Evolutionary conservation across 2,329 filamentous ascomycete genomes (phyloP).

Genomic region (Talaromyces islandicus): DNA sequence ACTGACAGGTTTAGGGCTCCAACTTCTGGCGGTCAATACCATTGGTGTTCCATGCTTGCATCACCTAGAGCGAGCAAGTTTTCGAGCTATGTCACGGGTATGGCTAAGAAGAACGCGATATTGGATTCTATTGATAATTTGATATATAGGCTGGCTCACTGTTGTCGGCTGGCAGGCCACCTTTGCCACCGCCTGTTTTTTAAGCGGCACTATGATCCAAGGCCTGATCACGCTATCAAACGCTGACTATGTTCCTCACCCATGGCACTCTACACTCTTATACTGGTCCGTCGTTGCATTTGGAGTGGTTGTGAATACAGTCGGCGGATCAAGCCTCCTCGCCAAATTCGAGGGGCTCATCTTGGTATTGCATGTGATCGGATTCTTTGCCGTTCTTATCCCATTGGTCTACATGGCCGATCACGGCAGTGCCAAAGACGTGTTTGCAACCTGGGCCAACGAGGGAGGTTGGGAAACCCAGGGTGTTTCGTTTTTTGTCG

Average conservation of each 20-base stretch:
- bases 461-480: constrained; percentile 17
- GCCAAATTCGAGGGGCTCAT: constrained; percentile 5
- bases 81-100: constrained; percentile 10
- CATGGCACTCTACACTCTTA: constrained; percentile 41
- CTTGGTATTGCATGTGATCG: constrained; percentile 2
- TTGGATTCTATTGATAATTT: neutral
- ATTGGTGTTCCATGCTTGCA: constrained; percentile 11
- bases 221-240: constrained; percentile 12
- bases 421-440: constrained; percentile 12
- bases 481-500: constrained; percentile 21
- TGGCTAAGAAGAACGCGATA: neutral
- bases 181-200: constrained; percentile 21
- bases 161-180: constrained; percentile 25
- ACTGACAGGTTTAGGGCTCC: constrained; percentile 3
- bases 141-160: constrained; percentile 6
- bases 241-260: constrained; percentile 18
- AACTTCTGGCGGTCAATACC: constrained; percentile 8
- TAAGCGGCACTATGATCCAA: constrained; percentile 29
- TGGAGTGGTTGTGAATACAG: constrained; percentile 47
- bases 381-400: constrained; percentile 7
- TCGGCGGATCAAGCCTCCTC: constrained; percentile 15
- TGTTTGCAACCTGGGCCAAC: constrained; percentile 19
- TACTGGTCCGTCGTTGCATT: constrained; percentile 44
- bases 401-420: constrained; percentile 7
- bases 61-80: constrained; percentile 1